phyloP scores from a whole-genome alignment of 169 alveolate genomes.

The Babesia gibsoni region DNA sequence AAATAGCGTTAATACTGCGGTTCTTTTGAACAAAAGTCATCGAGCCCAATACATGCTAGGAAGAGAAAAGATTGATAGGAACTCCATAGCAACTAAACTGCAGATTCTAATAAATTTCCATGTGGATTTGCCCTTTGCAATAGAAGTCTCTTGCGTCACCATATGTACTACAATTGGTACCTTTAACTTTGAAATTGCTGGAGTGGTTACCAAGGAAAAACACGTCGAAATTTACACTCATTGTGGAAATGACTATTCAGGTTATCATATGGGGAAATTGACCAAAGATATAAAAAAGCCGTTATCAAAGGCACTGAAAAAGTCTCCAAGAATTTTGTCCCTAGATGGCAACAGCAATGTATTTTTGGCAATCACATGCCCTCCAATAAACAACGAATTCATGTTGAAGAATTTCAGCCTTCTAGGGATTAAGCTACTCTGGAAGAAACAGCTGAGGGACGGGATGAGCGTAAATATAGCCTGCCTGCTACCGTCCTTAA shows the following conservation, averaged over 20 bases:
- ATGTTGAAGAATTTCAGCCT: slow-evolving; percentile 8
- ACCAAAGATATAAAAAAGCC: not conserved
- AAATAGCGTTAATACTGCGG: not conserved
- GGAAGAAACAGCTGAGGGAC: not conserved
- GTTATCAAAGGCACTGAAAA: not conserved
- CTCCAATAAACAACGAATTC: slow-evolving; percentile 28
- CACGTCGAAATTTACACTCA: slow-evolving; percentile 27
- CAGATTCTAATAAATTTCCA: slow-evolving; percentile 22
- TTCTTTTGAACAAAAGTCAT: slow-evolving; percentile 37
- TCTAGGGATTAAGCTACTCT: slow-evolving; percentile 27
- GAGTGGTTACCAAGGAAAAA: not conserved
- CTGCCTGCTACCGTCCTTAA: slow-evolving; percentile 16
- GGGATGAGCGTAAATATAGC: not conserved
- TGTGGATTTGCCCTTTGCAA: slow-evolving; percentile 36
- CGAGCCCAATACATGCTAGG: slow-evolving; percentile 30
- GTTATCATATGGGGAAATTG: not conserved
- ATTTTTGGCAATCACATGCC: slow-evolving; percentile 24
- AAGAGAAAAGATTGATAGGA: not conserved
- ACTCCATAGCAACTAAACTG: slow-evolving; percentile 1
- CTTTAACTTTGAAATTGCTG: slow-evolving; percentile 25
- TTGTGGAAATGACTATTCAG: no score
- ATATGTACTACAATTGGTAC: slow-evolving; percentile 50
- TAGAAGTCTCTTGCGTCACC: slow-evolving; percentile 9
- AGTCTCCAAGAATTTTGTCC: not conserved
- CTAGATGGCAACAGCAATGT: slow-evolving; percentile 2